These are phyloP conservation scores for Prunus fruticosa DNA, from an alignment of 306 rosid species.

Conservation along the genomic window DNA sequence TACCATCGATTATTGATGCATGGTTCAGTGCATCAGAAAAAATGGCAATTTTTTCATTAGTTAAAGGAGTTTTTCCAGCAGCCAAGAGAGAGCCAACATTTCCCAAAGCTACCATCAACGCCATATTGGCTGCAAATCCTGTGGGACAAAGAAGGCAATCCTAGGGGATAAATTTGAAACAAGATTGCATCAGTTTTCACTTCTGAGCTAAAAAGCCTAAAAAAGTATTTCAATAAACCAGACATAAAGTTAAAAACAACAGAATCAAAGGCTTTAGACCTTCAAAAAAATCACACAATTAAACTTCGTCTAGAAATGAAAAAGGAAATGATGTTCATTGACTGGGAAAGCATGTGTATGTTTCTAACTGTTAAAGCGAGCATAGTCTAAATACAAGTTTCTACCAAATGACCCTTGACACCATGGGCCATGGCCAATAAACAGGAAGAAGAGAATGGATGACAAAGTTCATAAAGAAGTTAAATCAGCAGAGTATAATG, in stretches of 20 bases:
- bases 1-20: slow-evolving; percentile 93
- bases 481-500: neutral
- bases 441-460: neutral
- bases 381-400: neutral
- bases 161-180: slow-evolving; percentile 61
- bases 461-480: neutral
- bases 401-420: neutral
- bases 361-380: neutral
- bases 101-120: slow-evolving; percentile 84
- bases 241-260: neutral
- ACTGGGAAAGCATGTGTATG: neutral
- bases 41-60: slow-evolving; percentile 66
- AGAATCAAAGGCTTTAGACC: neutral
- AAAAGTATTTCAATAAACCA: neutral
- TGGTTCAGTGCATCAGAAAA: slow-evolving; percentile 93
- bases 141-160: slow-evolving; percentile 99
- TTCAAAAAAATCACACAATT: neutral
- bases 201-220: neutral
- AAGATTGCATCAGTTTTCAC: slow-evolving; percentile 41
- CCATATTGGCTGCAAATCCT: slow-evolving; percentile 99
- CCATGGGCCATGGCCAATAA: neutral
- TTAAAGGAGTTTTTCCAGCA: slow-evolving; percentile 46
- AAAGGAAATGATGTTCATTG: neutral
- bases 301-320: neutral
- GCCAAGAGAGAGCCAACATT: slow-evolving; percentile 71